phyloP scores from a whole-genome alignment of 2,329 filamentous ascomycete species.

The Exophiala sideris region DNA sequence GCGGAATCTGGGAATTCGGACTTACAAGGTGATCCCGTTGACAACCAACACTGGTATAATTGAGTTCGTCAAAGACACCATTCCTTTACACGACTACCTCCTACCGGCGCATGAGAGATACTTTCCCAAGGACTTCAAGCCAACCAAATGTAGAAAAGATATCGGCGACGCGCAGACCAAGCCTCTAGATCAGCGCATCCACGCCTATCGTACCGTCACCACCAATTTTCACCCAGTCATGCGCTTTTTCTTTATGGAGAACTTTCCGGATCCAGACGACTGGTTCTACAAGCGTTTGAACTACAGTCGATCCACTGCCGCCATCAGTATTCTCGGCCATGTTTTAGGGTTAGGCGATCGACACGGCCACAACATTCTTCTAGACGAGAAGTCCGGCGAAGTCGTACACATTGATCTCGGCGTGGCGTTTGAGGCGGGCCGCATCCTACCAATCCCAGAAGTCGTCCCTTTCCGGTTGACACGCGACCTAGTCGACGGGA shows the following conservation, averaged over 20 bases:
- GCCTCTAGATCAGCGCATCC: constrained; percentile 66
- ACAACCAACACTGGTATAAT: constrained; percentile 85
- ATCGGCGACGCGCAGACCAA: constrained; percentile 71
- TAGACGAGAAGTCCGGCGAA: constrained; percentile 86
- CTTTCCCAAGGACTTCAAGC: constrained; percentile 77
- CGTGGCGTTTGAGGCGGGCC: constrained; percentile 93
- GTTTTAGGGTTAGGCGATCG: constrained; percentile 89
- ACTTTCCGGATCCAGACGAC: constrained; percentile 88
- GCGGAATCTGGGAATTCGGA: constrained; percentile 83
- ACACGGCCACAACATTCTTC: constrained; percentile 93
- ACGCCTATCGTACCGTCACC: constrained; percentile 72
- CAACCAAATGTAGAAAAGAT: constrained; percentile 70
- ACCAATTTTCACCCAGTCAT: constrained; percentile 88
- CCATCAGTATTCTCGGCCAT: constrained; percentile 91
- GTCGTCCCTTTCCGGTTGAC: constrained; percentile 94
- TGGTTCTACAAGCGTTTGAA: constrained; percentile 89
- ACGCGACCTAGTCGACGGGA: constrained; percentile 90
- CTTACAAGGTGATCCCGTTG: constrained; percentile 93
- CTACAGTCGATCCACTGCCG: constrained; percentile 89
- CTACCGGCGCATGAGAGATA: constrained; percentile 87
- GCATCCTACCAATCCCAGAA: constrained; percentile 91
- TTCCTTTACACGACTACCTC: constrained; percentile 86
- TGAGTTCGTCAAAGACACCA: constrained; percentile 92
- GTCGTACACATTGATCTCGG: constrained; percentile 96
- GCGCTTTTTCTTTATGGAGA: constrained; percentile 95